Base-by-base conservation (phyloP, 768 basidiomycete genomes). In the Rhizopogon vulgaris region DNA sequence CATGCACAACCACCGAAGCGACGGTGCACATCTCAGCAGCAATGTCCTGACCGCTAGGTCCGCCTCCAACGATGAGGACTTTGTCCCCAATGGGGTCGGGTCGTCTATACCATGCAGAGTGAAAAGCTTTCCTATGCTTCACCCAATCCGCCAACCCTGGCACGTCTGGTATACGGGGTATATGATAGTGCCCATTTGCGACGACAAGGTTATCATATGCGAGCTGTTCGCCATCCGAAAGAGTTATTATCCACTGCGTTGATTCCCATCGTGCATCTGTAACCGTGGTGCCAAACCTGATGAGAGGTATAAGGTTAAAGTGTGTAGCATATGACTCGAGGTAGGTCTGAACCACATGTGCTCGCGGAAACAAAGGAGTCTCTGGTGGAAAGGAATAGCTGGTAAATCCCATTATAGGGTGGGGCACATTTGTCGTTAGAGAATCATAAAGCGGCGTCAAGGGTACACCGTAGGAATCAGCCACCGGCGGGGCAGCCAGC, bases 371-470 rank as follows among this genome's bases (percentile, higher is more conserved):
- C 25, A 90, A 71, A 1, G 83, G 75, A 0, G 89, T 90, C 2
- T 78, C 80, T 0, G 86, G 83, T 0, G 87, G 87, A 60, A 90
- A 91, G 1, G 74, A 60, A 60, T 79, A 82, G 41, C 75, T 76
- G 1, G 75, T 70, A 58, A 74, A 91, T 3, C 78, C 78, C 90
- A 93, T 92, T 45, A 84, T 53, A 1, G 85, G 85, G 57, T 91
- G 86, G 0, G 90, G 87, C 4, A 93, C 63, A 58, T 92, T 92
- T 1, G 90, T 85, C n/a, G 84, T 85, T 11, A 93, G 71, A 0
- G 85, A 84, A 60, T 91, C 85, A 60, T 93, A 93, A 8, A 90
- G 60, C 1, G 90, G 81, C 1, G 87, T 85, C 30, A 76, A 60
- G 2, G 87, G 86, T 15, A 22, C 45, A 34, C 17, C 10, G 45